These are phyloP conservation scores for Leccinellum luteum DNA, from an alignment of 768 basidiomycete species.

Conservation along the genomic window DNA sequence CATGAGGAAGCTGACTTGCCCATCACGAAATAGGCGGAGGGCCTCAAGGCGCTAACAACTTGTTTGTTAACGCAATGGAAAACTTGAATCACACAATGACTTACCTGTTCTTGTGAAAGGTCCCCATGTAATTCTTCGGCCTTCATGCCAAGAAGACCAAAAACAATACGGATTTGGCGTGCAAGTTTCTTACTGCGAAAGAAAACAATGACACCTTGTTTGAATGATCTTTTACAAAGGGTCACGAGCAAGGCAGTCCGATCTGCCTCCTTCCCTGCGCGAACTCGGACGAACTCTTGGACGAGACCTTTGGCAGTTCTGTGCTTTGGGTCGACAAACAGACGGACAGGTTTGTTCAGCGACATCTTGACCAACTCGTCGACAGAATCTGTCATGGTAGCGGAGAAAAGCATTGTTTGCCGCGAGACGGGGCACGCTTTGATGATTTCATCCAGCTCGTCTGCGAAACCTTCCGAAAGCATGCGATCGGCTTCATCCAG, in stretches of 20 bases:
- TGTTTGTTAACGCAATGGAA: conserved; percentile 4
- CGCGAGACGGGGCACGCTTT: conserved; percentile 82
- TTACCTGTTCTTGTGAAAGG: conserved; percentile 91
- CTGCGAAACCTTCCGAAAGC: conserved; percentile 93
- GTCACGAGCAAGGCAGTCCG: conserved; percentile 74
- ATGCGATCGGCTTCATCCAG: conserved; percentile 98
- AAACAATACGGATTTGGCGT: conserved; percentile 95
- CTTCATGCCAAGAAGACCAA: conserved; percentile 83
- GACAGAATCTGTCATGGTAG: conserved; percentile 97
- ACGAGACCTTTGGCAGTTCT: conserved; percentile 80
- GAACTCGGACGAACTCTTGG: conserved; percentile 94
- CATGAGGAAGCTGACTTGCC: conserved; percentile 86
- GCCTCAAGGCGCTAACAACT: conserved; percentile 72
- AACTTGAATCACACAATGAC: conserved; percentile 10
- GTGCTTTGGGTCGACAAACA: conserved; percentile 94
- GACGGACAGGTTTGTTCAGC: conserved; percentile 85
- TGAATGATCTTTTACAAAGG: conserved; percentile 87
- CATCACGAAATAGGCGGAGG: conserved; percentile 84
- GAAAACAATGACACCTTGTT: conserved; percentile 83
- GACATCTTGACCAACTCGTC: conserved; percentile 92
- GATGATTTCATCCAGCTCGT: conserved; percentile 92
- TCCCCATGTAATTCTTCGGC: conserved; percentile 95
- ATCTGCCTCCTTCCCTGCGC: conserved; percentile 73
- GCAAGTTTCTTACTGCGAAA: conserved; percentile 95
- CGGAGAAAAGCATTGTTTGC: conserved; percentile 98